A percentile compares a stretch with the other conserved stretches of the same genome.
These are phyloP conservation scores for Corniculantispora saksenae DNA, from an alignment of 2,329 filamentous ascomycete genomes.

Conservation along the genomic window DNA sequence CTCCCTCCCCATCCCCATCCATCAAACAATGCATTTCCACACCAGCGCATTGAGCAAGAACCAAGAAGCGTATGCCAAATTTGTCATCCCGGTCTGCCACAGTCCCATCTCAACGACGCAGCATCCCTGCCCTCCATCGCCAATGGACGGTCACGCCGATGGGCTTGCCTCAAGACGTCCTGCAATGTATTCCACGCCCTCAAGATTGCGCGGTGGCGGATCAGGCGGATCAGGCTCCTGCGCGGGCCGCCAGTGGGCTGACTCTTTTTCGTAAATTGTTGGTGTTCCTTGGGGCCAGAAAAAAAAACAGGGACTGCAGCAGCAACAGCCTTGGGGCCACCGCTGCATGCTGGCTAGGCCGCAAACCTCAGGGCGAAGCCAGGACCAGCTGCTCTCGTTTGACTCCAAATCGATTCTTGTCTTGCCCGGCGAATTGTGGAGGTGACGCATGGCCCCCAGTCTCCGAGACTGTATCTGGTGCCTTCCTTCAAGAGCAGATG, in stretches of 20 bases:
- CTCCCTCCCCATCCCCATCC: too few relatives aligned
- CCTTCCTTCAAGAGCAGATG: constrained; percentile 8
- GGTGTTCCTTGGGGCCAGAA: constrained; percentile 13
- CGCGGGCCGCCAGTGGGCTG: constrained; percentile 14
- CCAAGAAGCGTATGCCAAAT: neutral
- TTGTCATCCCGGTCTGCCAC: neutral
- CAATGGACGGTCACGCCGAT: constrained; percentile 5
- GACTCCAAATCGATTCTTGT: neutral
- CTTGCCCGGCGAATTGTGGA: neutral
- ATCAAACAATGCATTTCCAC: neutral
- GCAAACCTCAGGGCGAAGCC: constrained; percentile 19
- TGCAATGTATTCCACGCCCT: constrained; percentile 14
- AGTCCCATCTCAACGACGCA: neutral
- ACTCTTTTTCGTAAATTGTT: constrained; percentile 4
- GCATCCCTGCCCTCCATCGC: constrained; percentile 3
- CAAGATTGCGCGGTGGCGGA: constrained; percentile 19
- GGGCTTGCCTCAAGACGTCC: neutral
- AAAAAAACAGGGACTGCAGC: too few relatives aligned
- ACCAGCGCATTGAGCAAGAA: neutral
- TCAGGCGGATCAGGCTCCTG: constrained; percentile 18
- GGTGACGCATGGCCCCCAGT: neutral
- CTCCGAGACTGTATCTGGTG: constrained; percentile 6
- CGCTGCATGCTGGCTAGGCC: constrained; percentile 9
- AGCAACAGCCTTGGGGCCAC: too few relatives aligned
- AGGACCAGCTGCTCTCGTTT: constrained; percentile 9